Base-by-base conservation (phyloP, 805 yeast genomes). In the Candida palmyrensis region DNA sequence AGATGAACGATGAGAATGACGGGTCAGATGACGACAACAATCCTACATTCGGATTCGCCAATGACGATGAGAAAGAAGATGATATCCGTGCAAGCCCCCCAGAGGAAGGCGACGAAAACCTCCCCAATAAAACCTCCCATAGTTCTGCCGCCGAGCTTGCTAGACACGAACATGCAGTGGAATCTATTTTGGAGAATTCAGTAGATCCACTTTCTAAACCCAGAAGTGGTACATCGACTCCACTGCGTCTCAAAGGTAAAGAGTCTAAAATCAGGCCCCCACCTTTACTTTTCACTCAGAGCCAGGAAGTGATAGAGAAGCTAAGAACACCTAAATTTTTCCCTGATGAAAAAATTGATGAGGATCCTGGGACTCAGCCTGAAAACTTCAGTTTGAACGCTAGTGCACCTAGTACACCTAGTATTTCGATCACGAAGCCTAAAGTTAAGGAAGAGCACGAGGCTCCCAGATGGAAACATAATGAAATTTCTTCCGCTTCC, bases 1-100 rank as follows among this genome's bases (percentile, higher is more conserved):
- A 70, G 39, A 69, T 82, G 1, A 58, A 78, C 29, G 85, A 79
- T 37, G 82, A 79, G 40, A 86, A 82, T 0, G 73, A 73, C 14
- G 88, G 84, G 11, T 31, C 34, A 13, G 85, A 82, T 14, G 55
- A 29, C 24, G 37, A 25, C 7, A 73, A 72, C 41, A 73, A 77
- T 40, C 86, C 85, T 1, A 72, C 87, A 0, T 77, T 79, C 24
- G 60, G 68, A 51, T 71, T 82, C 41, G 71, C 79, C 0, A 76
- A 73, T 5, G 79, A 77, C 7, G 64, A 47, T 18, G 48, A 42
- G 3, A 47, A 43, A 2, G 45, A 53, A 57, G 44, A 52, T 53
- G 25, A 47, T 68, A 14, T 30, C 11, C n/a, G n/a, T n/a, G n/a
- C n/a, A n/a, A n/a, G n/a, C n/a, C n/a, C n/a, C n/a, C n/a, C n/a